Conservation (phyloP, 2,329 filamentous ascomycete genomes). For the Ascocoryne sarcoides region DNA sequence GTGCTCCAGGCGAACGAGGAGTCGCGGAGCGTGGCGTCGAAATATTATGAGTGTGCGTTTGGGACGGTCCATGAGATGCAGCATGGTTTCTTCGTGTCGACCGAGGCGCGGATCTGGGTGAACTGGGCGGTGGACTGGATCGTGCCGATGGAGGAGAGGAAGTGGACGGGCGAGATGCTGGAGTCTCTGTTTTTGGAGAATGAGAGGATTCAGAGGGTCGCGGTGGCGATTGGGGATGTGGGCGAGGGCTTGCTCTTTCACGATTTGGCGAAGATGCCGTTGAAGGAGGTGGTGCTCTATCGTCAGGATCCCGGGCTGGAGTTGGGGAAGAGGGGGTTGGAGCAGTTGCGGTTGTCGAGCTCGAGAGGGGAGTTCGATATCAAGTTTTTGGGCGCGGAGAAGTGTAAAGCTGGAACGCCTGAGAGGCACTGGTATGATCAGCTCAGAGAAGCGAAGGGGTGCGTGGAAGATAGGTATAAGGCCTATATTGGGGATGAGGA, state of each 20-base stretch:
- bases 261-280: background rate
- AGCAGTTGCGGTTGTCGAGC: background rate
- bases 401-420: background rate
- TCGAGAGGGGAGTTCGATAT: background rate
- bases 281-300: background rate
- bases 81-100: background rate
- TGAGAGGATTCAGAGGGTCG: background rate
- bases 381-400: background rate
- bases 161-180: background rate
- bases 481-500: background rate
- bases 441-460: background rate
- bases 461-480: background rate
- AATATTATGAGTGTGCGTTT: background rate
- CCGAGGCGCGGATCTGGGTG: background rate
- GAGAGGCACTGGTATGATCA: background rate
- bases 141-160: background rate
- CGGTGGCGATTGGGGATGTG: background rate
- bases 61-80: background rate
- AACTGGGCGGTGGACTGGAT: background rate
- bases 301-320: background rate
- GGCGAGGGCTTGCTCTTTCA: background rate
- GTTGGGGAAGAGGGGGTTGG: background rate
- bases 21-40: background rate
- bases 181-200: background rate
- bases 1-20: background rate